Evolutionary conservation across 2,329 filamentous ascomycete genomes (phyloP).

Genomic region (Sarocladium strictum): DNA sequence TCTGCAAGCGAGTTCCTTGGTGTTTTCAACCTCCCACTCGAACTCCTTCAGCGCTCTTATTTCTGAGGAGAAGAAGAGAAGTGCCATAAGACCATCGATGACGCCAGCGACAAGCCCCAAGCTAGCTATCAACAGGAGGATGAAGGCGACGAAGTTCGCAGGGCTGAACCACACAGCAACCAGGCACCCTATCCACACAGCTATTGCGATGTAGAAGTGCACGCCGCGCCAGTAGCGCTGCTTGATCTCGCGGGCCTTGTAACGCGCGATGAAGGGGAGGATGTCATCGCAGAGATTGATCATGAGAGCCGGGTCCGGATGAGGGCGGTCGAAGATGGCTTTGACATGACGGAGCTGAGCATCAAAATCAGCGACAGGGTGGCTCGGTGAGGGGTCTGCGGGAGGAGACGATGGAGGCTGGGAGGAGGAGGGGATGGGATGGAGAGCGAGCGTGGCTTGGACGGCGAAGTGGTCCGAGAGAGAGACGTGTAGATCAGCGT

Average conservation of each 20-base stretch:
- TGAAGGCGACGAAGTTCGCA: conserved; percentile 68
- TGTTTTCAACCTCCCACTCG: conserved; percentile 82
- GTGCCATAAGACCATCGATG: conserved; percentile 77
- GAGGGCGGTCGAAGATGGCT: conserved; percentile 12
- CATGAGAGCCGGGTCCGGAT: conserved; percentile 14
- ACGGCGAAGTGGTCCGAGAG: conserved; percentile 94
- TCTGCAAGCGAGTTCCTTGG: conserved; percentile 36
- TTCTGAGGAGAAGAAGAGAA: conserved; percentile 82
- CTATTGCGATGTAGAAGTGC: conserved; percentile 66
- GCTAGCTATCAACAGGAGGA: conserved; percentile 74
- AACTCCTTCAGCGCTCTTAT: conserved; percentile 82
- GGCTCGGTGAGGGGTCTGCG: conserved; percentile 11
- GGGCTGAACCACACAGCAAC: conserved; percentile 84
- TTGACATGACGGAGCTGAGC: conserved; percentile 25
- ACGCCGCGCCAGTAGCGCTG: conserved; percentile 66
- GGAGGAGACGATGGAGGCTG: conserved; percentile 12
- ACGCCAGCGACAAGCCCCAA: conserved; percentile 70
- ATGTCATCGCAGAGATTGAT: conserved; percentile 54
- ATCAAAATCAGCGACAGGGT: conserved; percentile 20
- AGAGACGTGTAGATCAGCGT: conserved; percentile 76
- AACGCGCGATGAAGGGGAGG: conserved; percentile 61
- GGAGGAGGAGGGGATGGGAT: conserved; percentile 21
- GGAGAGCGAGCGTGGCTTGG: conserved; percentile 64
- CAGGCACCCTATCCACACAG: conserved; percentile 66
- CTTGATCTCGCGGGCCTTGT: conserved; percentile 61